phyloP scores from a whole-genome alignment of 2,329 filamentous ascomycete genomes.

The Penicillium sp. region DNA sequence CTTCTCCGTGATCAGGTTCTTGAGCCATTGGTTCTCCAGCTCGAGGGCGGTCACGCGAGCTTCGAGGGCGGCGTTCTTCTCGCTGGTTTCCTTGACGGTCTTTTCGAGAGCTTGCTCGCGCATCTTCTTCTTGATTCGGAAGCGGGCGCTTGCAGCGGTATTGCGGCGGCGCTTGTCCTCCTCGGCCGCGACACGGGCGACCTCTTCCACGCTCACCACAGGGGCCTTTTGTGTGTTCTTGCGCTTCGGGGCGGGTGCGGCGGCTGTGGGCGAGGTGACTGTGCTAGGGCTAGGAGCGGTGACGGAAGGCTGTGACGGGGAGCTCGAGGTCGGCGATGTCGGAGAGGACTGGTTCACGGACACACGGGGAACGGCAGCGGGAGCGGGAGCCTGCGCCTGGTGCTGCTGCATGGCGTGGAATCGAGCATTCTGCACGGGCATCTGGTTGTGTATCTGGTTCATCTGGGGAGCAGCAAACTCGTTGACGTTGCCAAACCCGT shows the following conservation, averaged over 20 bases:
- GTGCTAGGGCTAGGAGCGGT: conserved; percentile 25
- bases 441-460: conserved; percentile 31
- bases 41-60: conserved; percentile 74
- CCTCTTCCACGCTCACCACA: conserved; percentile 67
- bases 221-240: conserved; percentile 42
- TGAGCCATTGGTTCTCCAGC: conserved; percentile 81
- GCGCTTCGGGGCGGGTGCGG: conserved; percentile 39
- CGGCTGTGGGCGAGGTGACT: conserved; percentile 19
- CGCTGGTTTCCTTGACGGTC: conserved; percentile 79
- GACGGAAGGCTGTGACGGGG: conserved; percentile 24
- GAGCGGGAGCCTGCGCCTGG: conserved; percentile 20
- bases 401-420: conserved; percentile 29
- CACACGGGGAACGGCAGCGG: conserved; percentile 19
- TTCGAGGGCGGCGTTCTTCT: conserved; percentile 78
- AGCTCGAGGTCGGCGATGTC: conserved; percentile 24
- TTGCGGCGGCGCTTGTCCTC: conserved; percentile 91
- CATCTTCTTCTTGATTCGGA: conserved; percentile 96
- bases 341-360: conserved; percentile 24
- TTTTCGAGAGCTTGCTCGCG: conserved; percentile 83
- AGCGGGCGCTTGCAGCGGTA: conserved; percentile 87
- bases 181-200: conserved; percentile 75
- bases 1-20: conserved; percentile 81
- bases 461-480: conserved; percentile 37
- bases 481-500: conserved; percentile 40
- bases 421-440: conserved; percentile 32